phyloP scores from a whole-genome alignment of 2,329 filamentous ascomycete species.

The Epichloe gansuensis region DNA sequence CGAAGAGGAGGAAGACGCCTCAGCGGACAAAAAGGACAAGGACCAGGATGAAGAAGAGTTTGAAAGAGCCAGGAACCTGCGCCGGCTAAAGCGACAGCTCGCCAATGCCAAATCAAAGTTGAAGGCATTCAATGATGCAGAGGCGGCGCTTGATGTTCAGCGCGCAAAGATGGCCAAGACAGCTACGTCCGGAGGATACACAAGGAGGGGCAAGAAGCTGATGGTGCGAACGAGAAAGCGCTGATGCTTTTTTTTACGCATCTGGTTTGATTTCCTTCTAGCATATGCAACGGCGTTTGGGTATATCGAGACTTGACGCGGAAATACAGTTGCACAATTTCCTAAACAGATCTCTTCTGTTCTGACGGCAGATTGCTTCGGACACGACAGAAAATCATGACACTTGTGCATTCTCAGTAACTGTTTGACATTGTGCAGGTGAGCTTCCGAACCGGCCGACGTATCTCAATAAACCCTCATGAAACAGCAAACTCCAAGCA shows the following conservation, averaged over 20 bases:
- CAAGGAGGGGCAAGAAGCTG: conserved; percentile 48
- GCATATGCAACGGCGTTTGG: conserved; percentile 3
- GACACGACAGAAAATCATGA: too few relatives aligned
- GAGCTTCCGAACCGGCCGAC: background rate
- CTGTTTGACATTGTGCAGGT: background rate
- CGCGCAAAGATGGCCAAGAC: conserved; percentile 55
- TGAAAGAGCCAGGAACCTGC: conserved; percentile 29
- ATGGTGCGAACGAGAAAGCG: conserved; percentile 52
- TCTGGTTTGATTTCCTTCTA: background rate
- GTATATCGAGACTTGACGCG: background rate
- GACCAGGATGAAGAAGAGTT: conserved; percentile 21
- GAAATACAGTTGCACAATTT: background rate
- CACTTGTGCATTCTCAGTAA: background rate
- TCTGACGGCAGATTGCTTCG: background rate
- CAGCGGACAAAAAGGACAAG: conserved; percentile 9
- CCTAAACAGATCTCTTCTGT: background rate
- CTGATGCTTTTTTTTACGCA: conserved; percentile 18
- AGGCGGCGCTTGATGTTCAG: conserved; percentile 45
- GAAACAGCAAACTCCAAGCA: background rate
- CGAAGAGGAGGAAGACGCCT: conserved; percentile 6
- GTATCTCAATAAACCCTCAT: background rate
- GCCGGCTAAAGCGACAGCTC: conserved; percentile 36
- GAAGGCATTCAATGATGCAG: conserved; percentile 40
- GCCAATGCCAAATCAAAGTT: conserved; percentile 41
- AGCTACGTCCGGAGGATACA: conserved; percentile 45